Evolutionary conservation across 352 stramenopile species (phyloP).

Genomic region (Plasmopara viticola): DNA sequence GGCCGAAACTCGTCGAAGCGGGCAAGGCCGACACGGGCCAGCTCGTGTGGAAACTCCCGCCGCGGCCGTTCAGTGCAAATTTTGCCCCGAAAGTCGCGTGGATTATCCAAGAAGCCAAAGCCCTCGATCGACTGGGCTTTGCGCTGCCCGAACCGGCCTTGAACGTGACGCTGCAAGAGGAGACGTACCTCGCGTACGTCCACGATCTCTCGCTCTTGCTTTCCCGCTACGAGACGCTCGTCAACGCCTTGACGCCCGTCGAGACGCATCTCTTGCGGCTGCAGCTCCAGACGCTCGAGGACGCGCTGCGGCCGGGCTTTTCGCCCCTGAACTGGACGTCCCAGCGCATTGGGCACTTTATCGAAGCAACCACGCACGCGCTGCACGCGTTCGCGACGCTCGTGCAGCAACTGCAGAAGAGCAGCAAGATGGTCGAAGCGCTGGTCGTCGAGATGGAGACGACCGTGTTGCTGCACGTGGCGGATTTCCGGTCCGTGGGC

Average conservation of each 20-base stretch:
- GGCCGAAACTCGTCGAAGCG: constrained; percentile 67
- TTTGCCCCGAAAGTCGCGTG: constrained; percentile 90
- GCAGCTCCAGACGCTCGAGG: constrained; percentile 87
- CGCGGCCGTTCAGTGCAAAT: constrained; percentile 90
- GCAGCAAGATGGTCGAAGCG: constrained; percentile 92
- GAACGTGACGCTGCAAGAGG: constrained; percentile 94
- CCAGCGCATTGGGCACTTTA: constrained; percentile 93
- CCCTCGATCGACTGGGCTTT: constrained; percentile 93
- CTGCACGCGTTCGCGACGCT: constrained; percentile 92
- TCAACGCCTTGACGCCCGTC: constrained; percentile 81
- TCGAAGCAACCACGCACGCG: constrained; percentile 89
- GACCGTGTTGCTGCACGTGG: constrained; percentile 89
- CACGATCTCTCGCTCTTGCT: constrained; percentile 91
- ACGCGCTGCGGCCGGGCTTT: constrained; percentile 86
- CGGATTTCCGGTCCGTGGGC: constrained; percentile 85
- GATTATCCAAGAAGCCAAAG: constrained; percentile 95
- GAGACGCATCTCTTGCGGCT: constrained; percentile 85
- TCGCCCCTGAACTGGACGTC: constrained; percentile 96
- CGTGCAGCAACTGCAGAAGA: constrained; percentile 94
- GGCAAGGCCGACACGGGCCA: constrained; percentile 71
- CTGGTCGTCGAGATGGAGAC: constrained; percentile 88
- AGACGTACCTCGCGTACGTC: constrained; percentile 94
- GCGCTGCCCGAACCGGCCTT: constrained; percentile 91
- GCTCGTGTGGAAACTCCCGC: constrained; percentile 79
- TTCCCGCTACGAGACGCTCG: constrained; percentile 82